These are phyloP conservation scores for sweet orange (Citrus sinensis) DNA, from an alignment of 345 rosid genomes.

Conservation along the genomic window DNA sequence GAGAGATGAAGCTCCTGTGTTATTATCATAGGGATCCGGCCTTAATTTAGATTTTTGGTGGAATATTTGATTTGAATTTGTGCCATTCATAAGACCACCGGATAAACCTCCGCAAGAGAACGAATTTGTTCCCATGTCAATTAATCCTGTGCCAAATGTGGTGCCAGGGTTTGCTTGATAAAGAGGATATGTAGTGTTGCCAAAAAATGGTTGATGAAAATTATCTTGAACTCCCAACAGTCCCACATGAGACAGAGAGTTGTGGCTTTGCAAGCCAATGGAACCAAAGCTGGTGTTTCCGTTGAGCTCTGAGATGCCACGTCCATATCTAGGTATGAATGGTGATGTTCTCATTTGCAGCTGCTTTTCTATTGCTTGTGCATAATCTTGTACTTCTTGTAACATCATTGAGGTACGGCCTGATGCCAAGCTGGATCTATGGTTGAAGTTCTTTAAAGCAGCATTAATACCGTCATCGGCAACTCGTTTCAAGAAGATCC, in stretches of 20 bases:
- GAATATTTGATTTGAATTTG: constrained; percentile 8
- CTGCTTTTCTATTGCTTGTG: neutral
- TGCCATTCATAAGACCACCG: neutral
- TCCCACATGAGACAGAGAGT: neutral
- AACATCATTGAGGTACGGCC: constrained; percentile 13
- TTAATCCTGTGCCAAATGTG: neutral
- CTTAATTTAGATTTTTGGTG: constrained; percentile 5
- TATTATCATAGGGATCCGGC: neutral
- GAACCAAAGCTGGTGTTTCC: neutral
- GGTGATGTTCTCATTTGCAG: neutral
- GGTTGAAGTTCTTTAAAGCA: constrained; percentile 4
- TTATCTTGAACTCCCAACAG: neutral
- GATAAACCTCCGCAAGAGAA: neutral
- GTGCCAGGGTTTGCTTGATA: neutral
- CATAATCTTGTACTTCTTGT: neutral
- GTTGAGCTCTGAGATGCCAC: neutral
- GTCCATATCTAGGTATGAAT: constrained; percentile 11
- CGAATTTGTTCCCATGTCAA: neutral
- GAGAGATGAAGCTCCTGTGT: neutral
- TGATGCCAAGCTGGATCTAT: constrained; percentile 29
- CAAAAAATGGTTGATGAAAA: constrained; percentile 1
- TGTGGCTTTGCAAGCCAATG: neutral
- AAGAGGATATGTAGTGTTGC: neutral
- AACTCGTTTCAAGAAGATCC: constrained; percentile 50
- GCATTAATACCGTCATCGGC: constrained; percentile 25